A percentile compares a stretch with the other conserved stretches of the same genome.
phyloP scores from a whole-genome alignment of 441 rosid species.

The Omphalea diandra region DNA sequence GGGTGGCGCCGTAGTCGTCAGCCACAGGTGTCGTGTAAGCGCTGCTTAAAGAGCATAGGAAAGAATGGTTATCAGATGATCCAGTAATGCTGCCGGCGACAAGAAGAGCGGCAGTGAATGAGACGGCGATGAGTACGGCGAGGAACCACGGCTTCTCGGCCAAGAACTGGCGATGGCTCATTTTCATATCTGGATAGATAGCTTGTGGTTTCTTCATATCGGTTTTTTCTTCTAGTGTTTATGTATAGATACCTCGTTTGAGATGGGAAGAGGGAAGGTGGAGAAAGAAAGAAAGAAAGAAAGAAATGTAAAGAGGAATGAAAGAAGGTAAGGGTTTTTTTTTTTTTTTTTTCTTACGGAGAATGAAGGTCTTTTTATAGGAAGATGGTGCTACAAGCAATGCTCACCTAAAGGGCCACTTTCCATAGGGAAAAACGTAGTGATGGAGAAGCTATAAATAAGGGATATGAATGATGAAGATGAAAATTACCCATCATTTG shows the following conservation, averaged over 20 bases:
- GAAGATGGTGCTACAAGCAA: background rate
- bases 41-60: conserved; percentile 6
- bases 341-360: background rate
- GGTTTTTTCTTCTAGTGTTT: too few species aligned
- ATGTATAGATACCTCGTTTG: background rate
- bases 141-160: conserved; percentile 16
- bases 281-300: background rate
- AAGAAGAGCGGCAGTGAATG: conserved; percentile 6
- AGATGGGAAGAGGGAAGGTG: background rate
- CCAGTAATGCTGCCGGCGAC: background rate
- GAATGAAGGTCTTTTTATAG: background rate
- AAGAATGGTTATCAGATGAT: background rate
- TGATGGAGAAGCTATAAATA: conserved; percentile 1
- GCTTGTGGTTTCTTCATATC: conserved; percentile 13
- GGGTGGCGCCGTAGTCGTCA: conserved; percentile 35
- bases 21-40: conserved; percentile 13
- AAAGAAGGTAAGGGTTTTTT: background rate
- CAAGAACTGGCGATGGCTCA: background rate
- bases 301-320: background rate
- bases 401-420: background rate
- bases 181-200: conserved; percentile 3
- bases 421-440: background rate
- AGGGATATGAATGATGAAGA: background rate
- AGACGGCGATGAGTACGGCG: conserved; percentile 5
- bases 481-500: background rate